These are phyloP conservation scores for Phaeoacremonium minimum DNA, from an alignment of 2,329 filamentous ascomycete genomes.

Conservation along the genomic window DNA sequence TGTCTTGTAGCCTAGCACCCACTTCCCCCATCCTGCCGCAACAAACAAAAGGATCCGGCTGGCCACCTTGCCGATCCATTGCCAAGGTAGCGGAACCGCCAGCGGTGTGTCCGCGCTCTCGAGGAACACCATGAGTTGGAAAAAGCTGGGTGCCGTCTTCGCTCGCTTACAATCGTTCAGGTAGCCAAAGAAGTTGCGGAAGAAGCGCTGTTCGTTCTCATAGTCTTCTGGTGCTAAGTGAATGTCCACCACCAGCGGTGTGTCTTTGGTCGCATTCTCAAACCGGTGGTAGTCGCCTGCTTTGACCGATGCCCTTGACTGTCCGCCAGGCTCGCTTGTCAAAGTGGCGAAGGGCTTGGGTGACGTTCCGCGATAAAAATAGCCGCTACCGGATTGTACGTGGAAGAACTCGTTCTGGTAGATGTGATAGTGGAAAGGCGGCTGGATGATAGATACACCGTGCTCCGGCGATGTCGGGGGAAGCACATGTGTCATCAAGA, in stretches of 20 bases:
- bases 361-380: slow-evolving; percentile 9
- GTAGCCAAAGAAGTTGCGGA: slow-evolving; percentile 16
- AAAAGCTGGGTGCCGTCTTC: slow-evolving; percentile 9
- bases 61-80: not conserved
- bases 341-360: slow-evolving; percentile 1
- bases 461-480: slow-evolving; percentile 1
- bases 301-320: slow-evolving; percentile 1
- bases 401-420: slow-evolving; percentile 14
- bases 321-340: slow-evolving; percentile 1
- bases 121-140: slow-evolving; percentile 16
- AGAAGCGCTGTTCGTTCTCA: slow-evolving; percentile 15
- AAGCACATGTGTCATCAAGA: slow-evolving; percentile 7
- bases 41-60: slow-evolving; percentile 5
- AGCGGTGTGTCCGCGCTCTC: slow-evolving; percentile 8
- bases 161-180: slow-evolving; percentile 13
- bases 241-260: slow-evolving; percentile 8
- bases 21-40: slow-evolving; percentile 7
- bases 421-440: slow-evolving; percentile 16
- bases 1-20: slow-evolving; percentile 8
- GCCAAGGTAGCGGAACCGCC: slow-evolving; percentile 7
- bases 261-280: slow-evolving; percentile 6
- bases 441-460: slow-evolving; percentile 6
- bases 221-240: slow-evolving; percentile 9
- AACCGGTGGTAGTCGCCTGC: slow-evolving; percentile 8
- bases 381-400: slow-evolving; percentile 11